phyloP scores from a whole-genome alignment of 2,329 filamentous ascomycete genomes.

The Hypoxylon sp. region DNA sequence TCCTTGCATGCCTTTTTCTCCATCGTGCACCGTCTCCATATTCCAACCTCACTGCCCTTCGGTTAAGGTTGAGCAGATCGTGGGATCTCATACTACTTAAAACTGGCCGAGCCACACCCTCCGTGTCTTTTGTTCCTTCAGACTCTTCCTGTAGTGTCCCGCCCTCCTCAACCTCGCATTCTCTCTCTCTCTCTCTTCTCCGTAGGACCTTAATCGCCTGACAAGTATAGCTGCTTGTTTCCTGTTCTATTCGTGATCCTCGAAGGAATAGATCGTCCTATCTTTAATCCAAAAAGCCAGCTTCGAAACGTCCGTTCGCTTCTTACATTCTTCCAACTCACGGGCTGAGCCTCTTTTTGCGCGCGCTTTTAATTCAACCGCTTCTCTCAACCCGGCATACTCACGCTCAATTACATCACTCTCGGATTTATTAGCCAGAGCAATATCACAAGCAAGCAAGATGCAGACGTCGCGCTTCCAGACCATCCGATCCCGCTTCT shows the following conservation, averaged over 20 bases:
- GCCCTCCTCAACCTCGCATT: slow-evolving; percentile 36
- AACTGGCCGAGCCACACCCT: slow-evolving; percentile 39
- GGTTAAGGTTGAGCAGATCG: slow-evolving; percentile 32
- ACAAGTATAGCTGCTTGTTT: slow-evolving; percentile 40
- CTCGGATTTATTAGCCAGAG: slow-evolving; percentile 8
- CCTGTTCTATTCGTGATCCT: slow-evolving; percentile 44
- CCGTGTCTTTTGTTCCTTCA: slow-evolving; percentile 40
- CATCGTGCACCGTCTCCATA: slow-evolving; percentile 46
- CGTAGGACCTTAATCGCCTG: slow-evolving; percentile 37
- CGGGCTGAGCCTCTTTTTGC: slow-evolving; percentile 54
- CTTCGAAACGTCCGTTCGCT: slow-evolving; percentile 54
- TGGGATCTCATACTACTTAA: slow-evolving; percentile 46
- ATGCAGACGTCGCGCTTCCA: slow-evolving; percentile 67
- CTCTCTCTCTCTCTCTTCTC: slow-evolving; percentile 6
- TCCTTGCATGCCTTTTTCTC: slow-evolving; percentile 43
- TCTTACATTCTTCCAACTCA: slow-evolving; percentile 47
- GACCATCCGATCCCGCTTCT: slow-evolving; percentile 66
- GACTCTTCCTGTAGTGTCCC: slow-evolving; percentile 47
- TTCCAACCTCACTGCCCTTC: slow-evolving; percentile 36
- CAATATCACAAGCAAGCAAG: slow-evolving; percentile 25
- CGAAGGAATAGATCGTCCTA: slow-evolving; percentile 52
- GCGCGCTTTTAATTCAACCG: slow-evolving; percentile 36
- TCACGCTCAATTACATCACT: slow-evolving; percentile 7
- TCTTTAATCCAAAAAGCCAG: slow-evolving; percentile 48
- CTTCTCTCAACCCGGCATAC: slow-evolving; percentile 16